These are phyloP conservation scores for Paraconiothyrium brasiliense DNA, from an alignment of 2,329 filamentous ascomycete species.

Conservation along the genomic window DNA sequence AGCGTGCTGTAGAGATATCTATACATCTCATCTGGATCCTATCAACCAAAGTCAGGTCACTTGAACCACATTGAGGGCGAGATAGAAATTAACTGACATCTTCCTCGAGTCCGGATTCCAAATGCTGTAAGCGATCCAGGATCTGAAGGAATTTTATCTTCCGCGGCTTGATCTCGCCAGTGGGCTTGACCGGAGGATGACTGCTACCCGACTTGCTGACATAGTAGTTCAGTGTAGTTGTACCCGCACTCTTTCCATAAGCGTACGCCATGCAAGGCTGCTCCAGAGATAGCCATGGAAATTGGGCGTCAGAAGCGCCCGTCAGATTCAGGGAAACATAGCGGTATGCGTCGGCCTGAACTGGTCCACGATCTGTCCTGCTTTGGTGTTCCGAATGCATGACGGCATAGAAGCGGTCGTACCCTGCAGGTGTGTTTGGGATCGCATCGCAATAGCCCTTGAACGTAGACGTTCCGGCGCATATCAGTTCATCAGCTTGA, in stretches of 20 bases:
- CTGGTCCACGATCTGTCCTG: constrained; percentile 49
- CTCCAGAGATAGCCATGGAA: constrained; percentile 76
- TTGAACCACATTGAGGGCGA: constrained; percentile 23
- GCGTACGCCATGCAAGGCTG: constrained; percentile 76
- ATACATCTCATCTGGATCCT: constrained; percentile 55
- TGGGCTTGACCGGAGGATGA: constrained; percentile 66
- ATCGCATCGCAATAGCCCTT: constrained; percentile 51
- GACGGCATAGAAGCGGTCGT: constrained; percentile 52
- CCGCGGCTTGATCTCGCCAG: constrained; percentile 67
- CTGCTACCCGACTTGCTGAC: constrained; percentile 66
- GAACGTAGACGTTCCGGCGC: constrained; percentile 51
- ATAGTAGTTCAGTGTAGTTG: constrained; percentile 77
- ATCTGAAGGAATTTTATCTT: constrained; percentile 65
- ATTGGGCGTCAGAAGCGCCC: constrained; percentile 44
- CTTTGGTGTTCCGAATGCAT: constrained; percentile 50
- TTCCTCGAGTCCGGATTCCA: constrained; percentile 55
- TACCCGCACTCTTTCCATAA: constrained; percentile 73
- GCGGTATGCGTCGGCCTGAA: constrained; percentile 47
- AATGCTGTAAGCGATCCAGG: constrained; percentile 53
- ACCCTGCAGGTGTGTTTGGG: constrained; percentile 46
- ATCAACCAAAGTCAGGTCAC: constrained; percentile 43
- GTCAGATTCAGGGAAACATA: constrained; percentile 52
- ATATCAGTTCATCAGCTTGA: constrained; percentile 51
- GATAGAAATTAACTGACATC: constrained; percentile 48
- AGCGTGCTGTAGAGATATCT: constrained; percentile 73